Evolutionary conservation across 2,329 filamentous ascomycete genomes (phyloP), one percentile per base, ranked within the genome.

Genomic region (Hymenoscyphus scutula): DNA sequence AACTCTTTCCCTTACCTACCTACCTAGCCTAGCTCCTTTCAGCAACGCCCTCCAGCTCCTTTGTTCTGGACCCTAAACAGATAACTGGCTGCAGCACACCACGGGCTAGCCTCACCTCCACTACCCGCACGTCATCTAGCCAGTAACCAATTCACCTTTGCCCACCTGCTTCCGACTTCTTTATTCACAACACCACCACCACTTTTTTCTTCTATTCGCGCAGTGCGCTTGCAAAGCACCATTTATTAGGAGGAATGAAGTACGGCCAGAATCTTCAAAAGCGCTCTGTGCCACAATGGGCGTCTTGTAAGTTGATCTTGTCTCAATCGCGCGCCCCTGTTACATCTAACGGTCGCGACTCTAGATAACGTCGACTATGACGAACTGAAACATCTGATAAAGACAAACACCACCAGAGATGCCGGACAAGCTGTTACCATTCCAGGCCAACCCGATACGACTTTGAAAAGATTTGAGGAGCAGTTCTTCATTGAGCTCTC

Each of bases 341-440:
- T 55, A 64, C 62, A 61, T 63, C 53, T 64, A 61, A 56, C 29
- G 19, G 27, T 15, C 38, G 45, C 34, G 62, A 29, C 63, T 67
- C 37, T 74, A 91, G 89, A 93, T 75, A 95, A 96, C 76, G 86
- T 96, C 76, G 91, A 95, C 76, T 96, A 96, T 80, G 91, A 94
- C 75, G 89, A 90, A 56, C 83, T 96, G 67, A 96, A 96, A 77
- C 84, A 90, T 74, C 82, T 91, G 71, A 94, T 96, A 80, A 95
- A 94, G 75, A 84, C 84, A 64, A 85, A 92, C 73, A 96, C 91
- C 1, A 89, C 87, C 13, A 84, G 83, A 53, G 85, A 88, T 75
- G 85, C 89, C 70, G 88, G 87, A 56, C 81, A 80, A 68, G 88
- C 89, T 54, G 85, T 92, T 61, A 82, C 87, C 23, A 93, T 95